These are phyloP conservation scores for Picea sitchensis DNA, from an alignment of 75 land plant species.

Conservation along the genomic window DNA sequence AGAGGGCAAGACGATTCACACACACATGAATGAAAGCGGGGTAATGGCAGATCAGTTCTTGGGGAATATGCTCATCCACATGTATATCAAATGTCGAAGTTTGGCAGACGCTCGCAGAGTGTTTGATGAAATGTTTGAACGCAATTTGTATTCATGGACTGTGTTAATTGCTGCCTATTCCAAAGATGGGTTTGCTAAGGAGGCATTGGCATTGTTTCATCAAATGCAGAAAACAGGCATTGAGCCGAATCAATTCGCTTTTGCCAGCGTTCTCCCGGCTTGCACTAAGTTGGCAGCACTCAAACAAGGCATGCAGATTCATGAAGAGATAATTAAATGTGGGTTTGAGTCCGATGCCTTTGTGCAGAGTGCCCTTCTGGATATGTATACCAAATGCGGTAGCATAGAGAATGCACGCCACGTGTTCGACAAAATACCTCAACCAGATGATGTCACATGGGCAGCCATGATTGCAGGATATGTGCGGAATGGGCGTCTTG, in stretches of 20 bases:
- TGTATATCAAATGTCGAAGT: constrained; percentile 23
- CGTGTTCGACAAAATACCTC: constrained; percentile 14
- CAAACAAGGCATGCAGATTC: constrained; percentile 24
- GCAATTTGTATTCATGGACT: constrained; percentile 34
- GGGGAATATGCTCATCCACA: constrained; percentile 31
- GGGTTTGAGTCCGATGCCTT: not conserved
- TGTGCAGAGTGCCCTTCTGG: constrained; percentile 8
- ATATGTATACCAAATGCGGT: constrained; percentile 17
- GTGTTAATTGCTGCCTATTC: constrained; percentile 41
- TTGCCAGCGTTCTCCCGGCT: constrained; percentile 46
- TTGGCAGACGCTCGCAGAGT: constrained; percentile 27
- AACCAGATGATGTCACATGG: constrained; percentile 20
- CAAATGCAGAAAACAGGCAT: constrained; percentile 28
- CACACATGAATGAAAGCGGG: constrained; percentile 10
- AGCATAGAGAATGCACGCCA: constrained; percentile 12
- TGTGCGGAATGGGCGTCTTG: constrained; percentile 13
- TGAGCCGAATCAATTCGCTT: constrained; percentile 23
- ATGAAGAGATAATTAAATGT: constrained; percentile 9
- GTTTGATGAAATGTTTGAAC: constrained; percentile 50
- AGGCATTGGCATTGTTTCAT: constrained; percentile 23
- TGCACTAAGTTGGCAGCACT: constrained; percentile 30
- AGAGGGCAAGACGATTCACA: not conserved
- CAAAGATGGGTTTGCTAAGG: constrained; percentile 18
- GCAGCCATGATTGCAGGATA: constrained; percentile 20
- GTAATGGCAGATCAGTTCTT: constrained; percentile 20